These are phyloP conservation scores for Phytopythium mirpurense DNA, from an alignment of 352 stramenopile genomes.

Conservation along the genomic window DNA sequence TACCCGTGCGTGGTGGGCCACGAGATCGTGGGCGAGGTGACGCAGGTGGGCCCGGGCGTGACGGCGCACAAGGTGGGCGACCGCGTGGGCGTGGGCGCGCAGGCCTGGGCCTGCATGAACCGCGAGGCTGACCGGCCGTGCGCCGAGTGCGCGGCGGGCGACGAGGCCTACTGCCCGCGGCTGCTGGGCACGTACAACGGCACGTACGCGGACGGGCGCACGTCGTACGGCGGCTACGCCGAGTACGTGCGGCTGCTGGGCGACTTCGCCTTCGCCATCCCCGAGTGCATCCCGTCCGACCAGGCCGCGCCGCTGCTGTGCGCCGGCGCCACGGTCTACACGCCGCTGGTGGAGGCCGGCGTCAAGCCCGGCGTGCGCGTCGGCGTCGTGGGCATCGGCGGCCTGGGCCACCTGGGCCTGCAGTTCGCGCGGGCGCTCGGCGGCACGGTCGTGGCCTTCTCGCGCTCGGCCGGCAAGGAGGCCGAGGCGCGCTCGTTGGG, in stretches of 20 bases:
- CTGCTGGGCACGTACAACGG: slow-evolving; percentile 46
- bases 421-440: slow-evolving; percentile 64
- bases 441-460: slow-evolving; percentile 46
- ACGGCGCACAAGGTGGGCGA: slow-evolving; percentile 63
- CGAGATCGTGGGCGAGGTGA: slow-evolving; percentile 34
- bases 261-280: slow-evolving; percentile 61
- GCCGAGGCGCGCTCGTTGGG: slow-evolving; percentile 34
- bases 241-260: slow-evolving; percentile 53
- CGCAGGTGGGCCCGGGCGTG: slow-evolving; percentile 25
- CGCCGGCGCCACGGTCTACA: slow-evolving; percentile 72
- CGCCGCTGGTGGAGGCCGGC: slow-evolving; percentile 35
- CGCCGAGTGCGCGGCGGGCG: slow-evolving; percentile 40
- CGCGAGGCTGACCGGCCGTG: slow-evolving; percentile 46
- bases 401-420: slow-evolving; percentile 69
- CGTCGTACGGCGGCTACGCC: slow-evolving; percentile 51
- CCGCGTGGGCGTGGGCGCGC: slow-evolving; percentile 58
- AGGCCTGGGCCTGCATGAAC: slow-evolving; percentile 57
- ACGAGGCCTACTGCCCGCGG: slow-evolving; percentile 58
- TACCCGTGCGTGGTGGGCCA: slow-evolving; percentile 42
- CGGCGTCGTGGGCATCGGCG: slow-evolving; percentile 61
- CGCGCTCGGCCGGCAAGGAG: slow-evolving; percentile 47
- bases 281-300: slow-evolving; percentile 35
- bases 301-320: slow-evolving; percentile 55
- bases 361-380: slow-evolving; percentile 33
- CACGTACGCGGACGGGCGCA: slow-evolving; percentile 32